A percentile compares a stretch with the other conserved stretches of the same genome.
Evolutionary conservation across 371 early-diverging fungal species (phyloP).

Genomic region (Mitosporidium daphniae): DNA sequence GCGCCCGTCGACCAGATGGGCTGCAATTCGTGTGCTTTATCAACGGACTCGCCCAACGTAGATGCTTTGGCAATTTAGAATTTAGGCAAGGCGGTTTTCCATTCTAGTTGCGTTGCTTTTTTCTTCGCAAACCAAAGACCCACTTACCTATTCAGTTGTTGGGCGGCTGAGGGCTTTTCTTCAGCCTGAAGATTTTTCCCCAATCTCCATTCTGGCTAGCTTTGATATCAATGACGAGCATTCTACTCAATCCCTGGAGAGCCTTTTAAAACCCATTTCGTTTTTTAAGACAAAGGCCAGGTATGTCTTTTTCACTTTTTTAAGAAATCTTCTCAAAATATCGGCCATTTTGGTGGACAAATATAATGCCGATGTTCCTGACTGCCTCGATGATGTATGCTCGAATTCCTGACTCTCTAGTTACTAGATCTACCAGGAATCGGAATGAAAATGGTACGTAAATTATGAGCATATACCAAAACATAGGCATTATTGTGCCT

Average conservation of each 20-base stretch:
- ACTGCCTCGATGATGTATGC: constrained; percentile 24
- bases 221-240: no score
- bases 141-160: constrained; percentile 13
- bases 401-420: constrained; percentile 7
- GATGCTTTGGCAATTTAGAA: background rate
- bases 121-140: constrained; percentile 79
- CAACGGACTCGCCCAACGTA: constrained; percentile 11
- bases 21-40: constrained; percentile 30
- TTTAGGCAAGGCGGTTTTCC: constrained; percentile 30
- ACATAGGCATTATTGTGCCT: constrained; percentile 34
- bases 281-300: background rate
- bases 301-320: background rate
- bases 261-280: no score
- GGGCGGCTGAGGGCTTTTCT: no score
- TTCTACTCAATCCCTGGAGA: no score
- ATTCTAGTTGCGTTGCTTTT: constrained; percentile 56
- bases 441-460: constrained; percentile 67
- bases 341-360: constrained; percentile 25
- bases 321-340: constrained; percentile 20
- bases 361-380: constrained; percentile 45
- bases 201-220: no score
- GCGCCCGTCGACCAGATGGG: constrained; percentile 90
- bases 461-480: no score
- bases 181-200: no score
- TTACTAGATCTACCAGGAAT: constrained; percentile 39